Conservation (phyloP, 768 basidiomycete species). For the Rhodotorula sphaerocarpa region DNA sequence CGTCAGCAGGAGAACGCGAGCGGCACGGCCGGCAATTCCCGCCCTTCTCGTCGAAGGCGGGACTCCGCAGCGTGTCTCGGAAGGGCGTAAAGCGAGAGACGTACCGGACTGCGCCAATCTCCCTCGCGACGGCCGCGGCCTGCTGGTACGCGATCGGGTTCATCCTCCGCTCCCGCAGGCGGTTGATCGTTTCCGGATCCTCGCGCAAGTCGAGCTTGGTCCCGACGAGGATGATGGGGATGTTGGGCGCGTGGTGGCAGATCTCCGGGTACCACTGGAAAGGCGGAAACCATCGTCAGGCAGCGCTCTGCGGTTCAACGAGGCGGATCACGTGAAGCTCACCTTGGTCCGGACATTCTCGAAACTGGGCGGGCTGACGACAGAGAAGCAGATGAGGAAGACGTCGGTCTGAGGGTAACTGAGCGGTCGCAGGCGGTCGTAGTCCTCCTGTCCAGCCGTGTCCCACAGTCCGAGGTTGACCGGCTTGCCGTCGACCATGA, state of each 20-base stretch:
- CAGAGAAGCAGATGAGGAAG: conserved; percentile 97
- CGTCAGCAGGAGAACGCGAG: no score
- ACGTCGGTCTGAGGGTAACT: conserved; percentile 99
- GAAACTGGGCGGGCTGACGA: conserved; percentile 94
- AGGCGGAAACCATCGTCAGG: neutral
- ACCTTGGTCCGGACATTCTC: conserved; percentile 99
- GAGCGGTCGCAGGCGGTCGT: conserved; percentile 90
- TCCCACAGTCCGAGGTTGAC: conserved; percentile 98
- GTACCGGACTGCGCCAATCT: conserved; percentile 83
- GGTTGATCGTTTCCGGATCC: conserved; percentile 83
- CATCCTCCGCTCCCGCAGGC: conserved; percentile 92
- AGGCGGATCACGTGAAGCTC: conserved; percentile 37
- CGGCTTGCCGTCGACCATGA: conserved; percentile 98
- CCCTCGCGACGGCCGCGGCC: conserved; percentile 81
- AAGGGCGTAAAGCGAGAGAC: no score
- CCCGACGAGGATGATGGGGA: conserved; percentile 85
- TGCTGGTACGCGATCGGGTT: conserved; percentile 85
- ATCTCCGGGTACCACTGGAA: conserved; percentile 91
- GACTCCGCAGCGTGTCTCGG: no score
- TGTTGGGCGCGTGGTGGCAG: conserved; percentile 90
- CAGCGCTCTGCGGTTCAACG: neutral
- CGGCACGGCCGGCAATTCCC: no score
- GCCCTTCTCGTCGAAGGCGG: no score
- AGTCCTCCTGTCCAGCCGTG: conserved; percentile 99
- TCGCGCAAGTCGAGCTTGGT: conserved; percentile 97